Evolutionary conservation across 2,329 filamentous ascomycete genomes (phyloP).

Genomic region (Thermochaetoides dissita): DNA sequence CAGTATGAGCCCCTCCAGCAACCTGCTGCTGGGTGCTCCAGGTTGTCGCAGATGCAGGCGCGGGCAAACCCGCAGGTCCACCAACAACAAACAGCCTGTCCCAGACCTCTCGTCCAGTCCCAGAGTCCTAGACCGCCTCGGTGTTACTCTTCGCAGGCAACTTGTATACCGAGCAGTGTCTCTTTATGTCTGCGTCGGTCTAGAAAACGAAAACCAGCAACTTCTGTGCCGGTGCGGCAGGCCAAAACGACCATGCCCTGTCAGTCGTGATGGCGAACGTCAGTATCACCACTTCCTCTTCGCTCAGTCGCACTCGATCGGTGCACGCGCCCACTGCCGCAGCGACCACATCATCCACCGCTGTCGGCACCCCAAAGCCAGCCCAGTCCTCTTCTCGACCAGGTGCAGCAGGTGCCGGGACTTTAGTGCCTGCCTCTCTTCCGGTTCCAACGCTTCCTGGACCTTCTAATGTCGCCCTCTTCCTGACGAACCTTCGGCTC

Average conservation of each 20-base stretch:
- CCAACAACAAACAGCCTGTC: no score
- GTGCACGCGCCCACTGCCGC: neutral
- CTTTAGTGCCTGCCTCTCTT: neutral
- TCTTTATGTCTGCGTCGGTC: no score
- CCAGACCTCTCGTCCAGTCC: no score
- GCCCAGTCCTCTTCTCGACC: neutral
- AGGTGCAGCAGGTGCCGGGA: neutral
- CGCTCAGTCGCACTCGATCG: neutral
- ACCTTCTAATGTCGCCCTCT: slow-evolving; percentile 46
- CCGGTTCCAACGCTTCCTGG: neutral
- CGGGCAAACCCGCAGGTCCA: no score
- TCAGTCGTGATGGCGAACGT: neutral
- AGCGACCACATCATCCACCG: neutral
- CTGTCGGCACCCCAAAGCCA: neutral
- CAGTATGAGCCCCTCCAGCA: no score
- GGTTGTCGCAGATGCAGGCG: no score
- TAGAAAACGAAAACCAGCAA: no score
- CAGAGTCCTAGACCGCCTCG: no score
- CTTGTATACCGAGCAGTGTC: no score
- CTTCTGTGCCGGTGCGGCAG: no score
- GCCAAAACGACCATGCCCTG: neutral
- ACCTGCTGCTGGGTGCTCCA: no score
- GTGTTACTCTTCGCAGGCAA: no score
- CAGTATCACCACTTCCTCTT: neutral
- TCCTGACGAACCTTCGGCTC: slow-evolving; percentile 71